Percentiles rank a stretch among this genome's conserved stretches.
phyloP scores from a whole-genome alignment of 345 rosid species.

The Salix viminalis region DNA sequence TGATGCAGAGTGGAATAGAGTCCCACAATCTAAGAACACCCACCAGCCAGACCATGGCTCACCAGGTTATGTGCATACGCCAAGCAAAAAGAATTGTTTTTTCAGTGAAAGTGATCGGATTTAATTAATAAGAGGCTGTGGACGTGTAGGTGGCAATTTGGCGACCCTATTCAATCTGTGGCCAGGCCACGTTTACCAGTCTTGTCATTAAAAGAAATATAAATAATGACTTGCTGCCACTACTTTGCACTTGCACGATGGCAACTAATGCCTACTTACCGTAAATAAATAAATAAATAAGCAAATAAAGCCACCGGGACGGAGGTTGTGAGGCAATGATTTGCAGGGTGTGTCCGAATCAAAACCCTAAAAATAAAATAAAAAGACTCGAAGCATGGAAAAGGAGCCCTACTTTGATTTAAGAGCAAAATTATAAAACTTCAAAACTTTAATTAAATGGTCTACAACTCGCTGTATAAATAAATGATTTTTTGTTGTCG shows the following conservation, averaged over 20 bases:
- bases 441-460: too few species aligned
- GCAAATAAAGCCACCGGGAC: background rate
- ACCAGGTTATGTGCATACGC: background rate
- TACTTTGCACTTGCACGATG: background rate
- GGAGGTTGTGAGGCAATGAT: background rate
- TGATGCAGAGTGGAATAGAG: conserved; percentile 11
- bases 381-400: background rate
- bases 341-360: background rate
- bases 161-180: background rate
- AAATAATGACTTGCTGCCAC: background rate
- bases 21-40: conserved; percentile 6
- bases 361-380: background rate
- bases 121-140: background rate
- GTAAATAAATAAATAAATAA: background rate
- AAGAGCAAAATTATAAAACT: too few species aligned
- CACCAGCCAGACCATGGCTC: conserved; percentile 7
- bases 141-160: background rate
- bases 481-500: too few species aligned
- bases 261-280: background rate
- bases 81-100: background rate
- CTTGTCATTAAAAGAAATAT: background rate
- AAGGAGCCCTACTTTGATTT: too few species aligned
- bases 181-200: background rate
- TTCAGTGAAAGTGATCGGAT: background rate
- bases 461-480: too few species aligned